Evolutionary conservation across 306 rosid species (phyloP), one percentile per base, ranked within the genome.

Genomic region (Gastrolobium villosum): DNA sequence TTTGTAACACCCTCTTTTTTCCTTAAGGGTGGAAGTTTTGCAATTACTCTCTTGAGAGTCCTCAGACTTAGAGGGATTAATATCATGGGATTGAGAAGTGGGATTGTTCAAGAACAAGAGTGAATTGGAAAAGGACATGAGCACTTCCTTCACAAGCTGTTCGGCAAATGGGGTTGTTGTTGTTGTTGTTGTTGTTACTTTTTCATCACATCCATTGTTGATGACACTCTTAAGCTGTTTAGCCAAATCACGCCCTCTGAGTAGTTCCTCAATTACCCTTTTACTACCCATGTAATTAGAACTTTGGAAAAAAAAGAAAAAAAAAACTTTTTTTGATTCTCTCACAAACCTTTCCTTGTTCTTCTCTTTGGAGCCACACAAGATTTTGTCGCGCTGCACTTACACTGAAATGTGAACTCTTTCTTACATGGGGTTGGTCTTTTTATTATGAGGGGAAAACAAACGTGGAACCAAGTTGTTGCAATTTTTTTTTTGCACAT

Each of bases 1-100:
- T 74, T 87, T 92, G 82, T 90, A 81, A 13, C 81, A 71, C 0
- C 90, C 92, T 59, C 91, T 84, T 34, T 85, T 66, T 68, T 87
- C 87, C 67, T 84, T 87, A 28, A 55, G 46, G 4, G 57, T 37
- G 32, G 71, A 63, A 30, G 64, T 85, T 86, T 71, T 81, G 61
- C 70, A 83, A 37, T 82, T 77, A 77, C 87, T 87, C 67, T 84
- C 88, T 7, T 57, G 75, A 14, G 87, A 86, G 53, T 87, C 88
- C 30, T 86, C 84, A 9, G 86, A 82, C 30, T 82, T 83, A 13
- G 79, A 32, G 5, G 75, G 77, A 3, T 64, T 56, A 3, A 13
- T 82, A 3, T 62, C 72, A 3, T 56, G 70, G 6, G 79, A n/a
- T 1, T 75, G 15, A 6, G 62, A 49, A 59, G 53, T 14, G 36